Percentiles rank a stretch among this genome's conserved stretches.
These are phyloP conservation scores for Ascochyta viciae-villosae DNA, from an alignment of 2,329 filamentous ascomycete species.

Conservation along the genomic window DNA sequence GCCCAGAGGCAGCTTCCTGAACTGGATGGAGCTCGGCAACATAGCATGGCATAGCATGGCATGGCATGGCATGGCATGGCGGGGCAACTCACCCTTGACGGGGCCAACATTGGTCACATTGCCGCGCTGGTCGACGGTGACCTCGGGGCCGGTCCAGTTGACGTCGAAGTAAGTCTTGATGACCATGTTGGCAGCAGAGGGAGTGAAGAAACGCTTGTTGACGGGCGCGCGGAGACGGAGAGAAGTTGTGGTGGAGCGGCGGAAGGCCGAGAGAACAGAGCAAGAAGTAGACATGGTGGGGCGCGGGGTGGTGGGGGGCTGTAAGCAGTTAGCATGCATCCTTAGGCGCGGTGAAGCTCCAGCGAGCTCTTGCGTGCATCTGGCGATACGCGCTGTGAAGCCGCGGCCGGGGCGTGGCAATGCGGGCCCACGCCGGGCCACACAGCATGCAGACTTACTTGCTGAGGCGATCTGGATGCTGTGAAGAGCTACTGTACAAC, in stretches of 20 bases:
- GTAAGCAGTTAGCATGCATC: constrained; percentile 24
- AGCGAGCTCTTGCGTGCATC: constrained; percentile 1
- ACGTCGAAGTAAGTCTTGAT: constrained; percentile 79
- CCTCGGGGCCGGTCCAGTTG: constrained; percentile 72
- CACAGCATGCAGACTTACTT: constrained; percentile 7
- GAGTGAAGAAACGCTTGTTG: constrained; percentile 63
- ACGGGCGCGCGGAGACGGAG: constrained; percentile 45
- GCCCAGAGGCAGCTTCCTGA: neutral
- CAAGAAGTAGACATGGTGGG: constrained; percentile 38
- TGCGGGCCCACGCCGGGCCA: neutral
- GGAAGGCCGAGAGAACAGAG: constrained; percentile 44
- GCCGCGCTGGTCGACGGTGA: constrained; percentile 66
- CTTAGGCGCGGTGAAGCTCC: constrained; percentile 20
- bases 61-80: constrained; percentile 4
- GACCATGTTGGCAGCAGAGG: constrained; percentile 76
- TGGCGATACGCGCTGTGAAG: constrained; percentile 6
- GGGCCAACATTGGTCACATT: constrained; percentile 56
- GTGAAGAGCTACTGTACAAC: constrained; percentile 20
- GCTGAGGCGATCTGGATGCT: neutral
- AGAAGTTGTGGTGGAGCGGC: constrained; percentile 33
- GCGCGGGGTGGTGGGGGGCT: constrained; percentile 29
- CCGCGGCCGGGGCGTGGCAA: constrained; percentile 1
- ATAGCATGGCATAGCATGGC: neutral
- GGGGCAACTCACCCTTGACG: constrained; percentile 65
- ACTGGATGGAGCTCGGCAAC: neutral